A percentile compares a stretch with the other conserved stretches of the same genome.
These are phyloP conservation scores for Candolleomyces aberdarensis DNA, from an alignment of 768 basidiomycete genomes.

Conservation along the genomic window DNA sequence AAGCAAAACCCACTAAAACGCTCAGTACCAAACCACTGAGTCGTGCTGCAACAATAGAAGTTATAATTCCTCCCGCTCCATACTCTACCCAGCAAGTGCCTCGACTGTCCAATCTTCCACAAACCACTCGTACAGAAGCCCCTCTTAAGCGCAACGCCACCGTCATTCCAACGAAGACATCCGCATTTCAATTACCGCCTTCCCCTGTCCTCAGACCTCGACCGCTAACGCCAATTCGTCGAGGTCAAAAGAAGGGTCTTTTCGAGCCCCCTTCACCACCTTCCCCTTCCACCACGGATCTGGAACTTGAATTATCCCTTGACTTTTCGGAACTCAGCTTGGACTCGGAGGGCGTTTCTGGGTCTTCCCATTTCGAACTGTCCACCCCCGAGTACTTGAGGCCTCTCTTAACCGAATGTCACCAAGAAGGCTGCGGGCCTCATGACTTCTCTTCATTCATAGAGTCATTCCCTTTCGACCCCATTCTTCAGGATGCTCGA, in stretches of 20 bases:
- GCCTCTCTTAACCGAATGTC: conserved; percentile 69
- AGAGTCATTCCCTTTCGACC: conserved; percentile 73
- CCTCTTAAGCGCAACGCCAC: conserved; percentile 7
- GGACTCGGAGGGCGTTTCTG: conserved; percentile 20
- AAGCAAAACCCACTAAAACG: not conserved
- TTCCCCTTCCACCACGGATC: conserved; percentile 49
- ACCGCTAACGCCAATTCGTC: conserved; percentile 67
- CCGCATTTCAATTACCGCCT: conserved; percentile 17
- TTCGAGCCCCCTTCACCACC: conserved; percentile 51
- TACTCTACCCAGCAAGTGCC: conserved; percentile 19
- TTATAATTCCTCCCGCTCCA: conserved; percentile 39
- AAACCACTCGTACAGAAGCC: not conserved
- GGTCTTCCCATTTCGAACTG: conserved; percentile 19
- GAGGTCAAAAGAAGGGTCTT: conserved; percentile 33
- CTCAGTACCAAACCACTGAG: conserved; percentile 9
- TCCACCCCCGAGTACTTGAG: conserved; percentile 51
- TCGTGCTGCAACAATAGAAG: conserved; percentile 29
- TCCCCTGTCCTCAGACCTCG: conserved; percentile 40
- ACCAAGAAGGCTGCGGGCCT: conserved; percentile 56
- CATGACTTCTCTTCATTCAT: conserved; percentile 85
- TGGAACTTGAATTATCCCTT: conserved; percentile 42
- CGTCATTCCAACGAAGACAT: not conserved
- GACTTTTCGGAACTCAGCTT: conserved; percentile 43
- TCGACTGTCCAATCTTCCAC: not conserved
- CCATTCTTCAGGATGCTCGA: conserved; percentile 44